Base-by-base conservation (phyloP, 2,329 filamentous ascomycete species). In the Botryotinia globosa region DNA sequence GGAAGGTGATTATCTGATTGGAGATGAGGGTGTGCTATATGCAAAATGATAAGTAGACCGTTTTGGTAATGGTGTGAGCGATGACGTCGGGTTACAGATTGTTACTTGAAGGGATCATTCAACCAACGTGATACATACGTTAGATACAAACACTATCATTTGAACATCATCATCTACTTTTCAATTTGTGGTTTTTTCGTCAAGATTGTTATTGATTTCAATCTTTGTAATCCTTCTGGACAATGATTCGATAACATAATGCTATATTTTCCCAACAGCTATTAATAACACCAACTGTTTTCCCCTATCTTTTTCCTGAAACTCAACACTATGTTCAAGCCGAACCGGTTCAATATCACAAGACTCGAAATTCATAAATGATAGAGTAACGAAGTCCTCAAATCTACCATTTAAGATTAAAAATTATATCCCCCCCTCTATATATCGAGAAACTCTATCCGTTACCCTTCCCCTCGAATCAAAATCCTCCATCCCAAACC, bases 211-310 rank as follows among this genome's bases (percentile, higher is more conserved):
- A 16, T 54, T 54, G 14, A 54, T 54, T 51, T 7, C 12, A 54
- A n/a, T 54, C 12, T 54, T n/a, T n/a, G 6, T n/a, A n/a, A 16
- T 25, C 3, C 25, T 54, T 16, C n/a, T 5, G 25, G 14, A 16
- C 2, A 54, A 54, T 25, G 25, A 3, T 14, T 6, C 1, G n/a
- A 5, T 51, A 1, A 3, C 10, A n/a, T 6, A 1, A 0, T 51
- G 10, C 6, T 51, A 25, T 14, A n/a, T 51, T 14, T 51, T 51
- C 6, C 6, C 10, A 51, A 25, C 22, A n/a, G 48, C 48, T 51
- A 51, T 14, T n/a, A n/a, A 2, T 10, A 51, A 51, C 4, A n/a
- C 48, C 4, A 51, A 51, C 6, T 5, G 10, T 2, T n/a, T 51
- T 12, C 25, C 10, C 48, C 48, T 51, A 51, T 51, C 10, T 12